phyloP scores from a whole-genome alignment of 257 asterid genomes.

The Nicotiana attenuata region DNA sequence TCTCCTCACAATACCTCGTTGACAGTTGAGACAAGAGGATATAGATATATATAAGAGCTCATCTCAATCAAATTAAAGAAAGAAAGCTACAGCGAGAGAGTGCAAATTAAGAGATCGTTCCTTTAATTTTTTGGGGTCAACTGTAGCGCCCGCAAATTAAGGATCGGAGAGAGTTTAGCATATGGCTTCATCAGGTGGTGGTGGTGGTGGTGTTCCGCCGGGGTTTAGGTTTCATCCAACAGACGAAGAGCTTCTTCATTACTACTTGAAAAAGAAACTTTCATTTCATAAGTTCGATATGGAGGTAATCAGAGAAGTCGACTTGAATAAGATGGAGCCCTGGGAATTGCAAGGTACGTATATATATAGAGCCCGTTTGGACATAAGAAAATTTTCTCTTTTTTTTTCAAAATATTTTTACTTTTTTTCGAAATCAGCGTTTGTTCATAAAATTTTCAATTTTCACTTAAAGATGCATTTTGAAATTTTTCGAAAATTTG shows the following conservation, averaged over 20 bases:
- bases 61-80: background rate
- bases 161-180: background rate
- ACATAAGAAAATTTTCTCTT: no score
- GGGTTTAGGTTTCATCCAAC: slow-evolving; percentile 93
- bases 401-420: no score
- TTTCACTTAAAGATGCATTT: no score
- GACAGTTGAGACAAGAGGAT: slow-evolving; percentile 15
- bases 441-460: no score
- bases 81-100: background rate
- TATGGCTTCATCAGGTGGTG: slow-evolving; percentile 52
- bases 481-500: no score
- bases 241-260: slow-evolving; percentile 90
- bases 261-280: slow-evolving; percentile 82
- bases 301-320: slow-evolving; percentile 88
- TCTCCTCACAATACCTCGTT: slow-evolving; percentile 27
- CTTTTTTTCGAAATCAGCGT: no score
- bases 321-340: slow-evolving; percentile 83
- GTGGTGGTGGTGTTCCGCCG: slow-evolving; percentile 76
- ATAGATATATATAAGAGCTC: background rate
- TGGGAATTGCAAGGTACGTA: slow-evolving; percentile 87
- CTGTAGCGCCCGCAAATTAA: background rate
- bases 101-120: background rate
- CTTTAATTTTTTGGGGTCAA: background rate
- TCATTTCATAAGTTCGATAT: slow-evolving; percentile 79
- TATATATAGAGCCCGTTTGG: no score